Base-by-base conservation (phyloP, 2,329 filamentous ascomycete genomes). In the Trichoderma harzianum region DNA sequence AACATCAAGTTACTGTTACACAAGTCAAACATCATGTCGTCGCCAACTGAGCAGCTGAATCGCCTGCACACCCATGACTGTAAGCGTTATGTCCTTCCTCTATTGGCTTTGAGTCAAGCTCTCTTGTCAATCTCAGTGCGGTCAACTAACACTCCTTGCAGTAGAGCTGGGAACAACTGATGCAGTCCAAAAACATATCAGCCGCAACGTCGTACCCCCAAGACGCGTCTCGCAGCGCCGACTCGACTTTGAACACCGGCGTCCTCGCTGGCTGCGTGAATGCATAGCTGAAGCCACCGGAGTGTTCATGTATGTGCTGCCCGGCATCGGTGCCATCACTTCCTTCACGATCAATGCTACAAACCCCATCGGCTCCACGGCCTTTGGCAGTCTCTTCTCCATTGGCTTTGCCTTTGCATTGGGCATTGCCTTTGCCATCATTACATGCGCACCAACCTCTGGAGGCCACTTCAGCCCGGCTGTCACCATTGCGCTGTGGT, bases 381-480 rank as follows among this genome's bases (percentile, higher is more conserved):
- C 77, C 2, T 79, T 78, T 60, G 85, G 87, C n/a, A 85, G 82
- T 74, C 74, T 89, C 34, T 86, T 89, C 75, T 84, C 87, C 73
- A 85, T 89, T 69, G 87, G 87, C 21, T 86, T 82, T 78, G 86
- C 86, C 3, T 89, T 87, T 76, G 86, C 85, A 6, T 76, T 89
- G 18, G 87, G 88, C 5, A 88, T 89, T 75, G 85, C 86, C 16
- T 87, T 89, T 74, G 87, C 87, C 58, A 88, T 89, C 78, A 88
- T 89, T 69, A 86, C 84, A 43, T 88, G 86, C 74, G 87, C 82
- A 7, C 79, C 86, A 1, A 86, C 84, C 1, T 86, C 84, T 7
- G 87, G 88, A 71, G 87, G 85, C 1, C 86, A 88, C 74, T 87
- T 88, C 76, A 87, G 88, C 74, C 86, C 86, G 4, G 85, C 83